Base-by-base conservation (phyloP, 495 filamentous ascomycete species). In the Trypethelium eluteriae region DNA sequence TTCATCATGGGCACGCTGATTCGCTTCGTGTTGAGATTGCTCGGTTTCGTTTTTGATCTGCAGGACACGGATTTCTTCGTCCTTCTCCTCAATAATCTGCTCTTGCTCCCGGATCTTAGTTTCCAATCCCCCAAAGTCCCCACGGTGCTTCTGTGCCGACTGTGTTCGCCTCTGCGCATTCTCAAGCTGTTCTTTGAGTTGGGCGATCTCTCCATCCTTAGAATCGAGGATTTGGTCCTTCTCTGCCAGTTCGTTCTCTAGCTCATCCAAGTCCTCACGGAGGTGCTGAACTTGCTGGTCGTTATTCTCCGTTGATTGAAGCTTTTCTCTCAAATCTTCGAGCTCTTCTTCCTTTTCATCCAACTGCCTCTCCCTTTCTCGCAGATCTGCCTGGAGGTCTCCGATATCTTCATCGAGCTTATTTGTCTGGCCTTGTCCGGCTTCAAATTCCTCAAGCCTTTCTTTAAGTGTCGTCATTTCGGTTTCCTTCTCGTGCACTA, bases 351-450 rank as follows among this genome's bases (percentile, higher is more conserved):
- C 85, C 68, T 83, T 81, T 25, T 85, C 82, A 44, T 84, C 81
- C 2, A 85, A 69, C 71, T 83, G 71, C 14, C 85, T 80, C 62
- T 92, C 86, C 67, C 86, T 89, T 64, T 89, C 86, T 47, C 85
- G 79, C 4, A 90, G 64, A 38, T 86, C 82, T 32, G 82, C 81
- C 70, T 91, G 86, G 3, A 91, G 78, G 64, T 90, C 86, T 38
- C 86, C 83, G 6, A 91, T 76, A 39, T 91, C 86, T 62, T 87
- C 86, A 25, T 83, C 84, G 18, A 93, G 75, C 64, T 84, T 83
- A 10, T 90, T 84, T 18, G 83, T 68, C 64, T 86, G 79, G n/a
- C 81, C 79, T 36, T 82, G 79, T 14, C 73, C 64, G n/a, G 72
- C 66, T 35, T 73, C 69, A 7, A 67, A 64, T 18, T 72, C 68